Base-by-base conservation (phyloP, 73 alveolate genomes). In the Effrenium voratum region DNA sequence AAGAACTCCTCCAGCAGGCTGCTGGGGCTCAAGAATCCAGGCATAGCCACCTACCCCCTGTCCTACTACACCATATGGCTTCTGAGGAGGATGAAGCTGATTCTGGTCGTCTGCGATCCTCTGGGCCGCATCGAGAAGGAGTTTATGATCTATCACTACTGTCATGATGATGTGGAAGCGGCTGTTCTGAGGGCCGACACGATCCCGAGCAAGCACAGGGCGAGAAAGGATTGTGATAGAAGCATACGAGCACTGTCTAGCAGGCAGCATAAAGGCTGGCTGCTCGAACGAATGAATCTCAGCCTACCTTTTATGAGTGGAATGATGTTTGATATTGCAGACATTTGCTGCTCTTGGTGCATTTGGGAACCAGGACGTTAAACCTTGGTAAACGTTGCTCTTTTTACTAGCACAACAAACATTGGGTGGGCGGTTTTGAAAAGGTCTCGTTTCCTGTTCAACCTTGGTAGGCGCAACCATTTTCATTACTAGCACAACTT, bases 11-110 rank as follows among this genome's bases (percentile, higher is more conserved):
- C n/a, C n/a, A n/a, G n/a, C 81, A 40, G 28, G 41, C 26, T 85
- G 93, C 47, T 85, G 66, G 93, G 93, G 15, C 93, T 85, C 36
- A 52, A 59, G 44, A 85, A 85, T 45, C 93, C 93, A 12, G 81
- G 8, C 43, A 57, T 85, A 57, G 75, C 55, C 32, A n/a, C 57
- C 26, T 83, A 83, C 57, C 93, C 93, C 13, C 47, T 83, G 77
- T 85, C 93, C 45, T 85, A 85, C 93, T 85, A 85, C 44, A 45
- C 81, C 81, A 66, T 85, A 32, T 85, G 3, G 63, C 40, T 59
- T 32, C 26, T 41, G 12, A 38, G 30, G 15, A 52, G 63, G 63
- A 52, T 52, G 63, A 52, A 52, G 63, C 8, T 52, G 63, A 52
- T 52, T 12, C 19, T 52, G 63, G 63, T 52, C 26, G 76, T 83